Percentiles rank a stretch among this genome's conserved stretches.
These are phyloP conservation scores for Pyricularia sp. DNA, from an alignment of 2,329 filamentous ascomycete species.

Conservation along the genomic window DNA sequence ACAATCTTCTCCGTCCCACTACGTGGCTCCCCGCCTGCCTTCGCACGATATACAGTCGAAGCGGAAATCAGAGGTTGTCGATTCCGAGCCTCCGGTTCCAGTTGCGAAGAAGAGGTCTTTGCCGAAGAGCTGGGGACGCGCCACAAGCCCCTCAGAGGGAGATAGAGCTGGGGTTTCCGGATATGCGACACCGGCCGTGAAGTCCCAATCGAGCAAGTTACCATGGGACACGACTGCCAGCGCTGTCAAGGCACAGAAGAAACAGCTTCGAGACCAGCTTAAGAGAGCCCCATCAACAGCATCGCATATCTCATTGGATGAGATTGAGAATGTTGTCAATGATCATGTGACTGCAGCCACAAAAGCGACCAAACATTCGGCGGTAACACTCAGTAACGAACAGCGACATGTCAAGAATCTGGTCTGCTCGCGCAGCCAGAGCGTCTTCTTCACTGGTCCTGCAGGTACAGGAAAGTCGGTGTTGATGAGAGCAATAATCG, in stretches of 20 bases:
- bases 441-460: conserved; percentile 95
- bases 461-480: conserved; percentile 97
- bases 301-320: conserved; percentile 3
- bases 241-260: conserved; percentile 65
- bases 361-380: conserved; percentile 14
- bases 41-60: conserved; percentile 21
- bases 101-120: conserved; percentile 50
- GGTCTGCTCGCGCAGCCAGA: conserved; percentile 67
- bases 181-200: not conserved
- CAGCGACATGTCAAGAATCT: conserved; percentile 73
- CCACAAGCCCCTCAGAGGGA: conserved; percentile 13
- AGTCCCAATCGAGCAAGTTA: conserved; percentile 15
- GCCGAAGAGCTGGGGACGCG: conserved; percentile 33
- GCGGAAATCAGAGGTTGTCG: conserved; percentile 24
- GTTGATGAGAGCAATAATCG: conserved; percentile 82
- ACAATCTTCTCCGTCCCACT: conserved; percentile 43
- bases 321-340: not conserved
- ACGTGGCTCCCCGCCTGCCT: conserved; percentile 21
- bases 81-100: conserved; percentile 15
- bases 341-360: not conserved
- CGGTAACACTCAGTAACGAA: conserved; percentile 69
- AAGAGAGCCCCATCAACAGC: conserved; percentile 30
- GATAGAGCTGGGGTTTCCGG: not conserved
- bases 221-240: conserved; percentile 65
- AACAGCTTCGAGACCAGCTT: conserved; percentile 52